phyloP scores from a whole-genome alignment of 2,329 filamentous ascomycete species.

The Westerdykella aurantiaca region DNA sequence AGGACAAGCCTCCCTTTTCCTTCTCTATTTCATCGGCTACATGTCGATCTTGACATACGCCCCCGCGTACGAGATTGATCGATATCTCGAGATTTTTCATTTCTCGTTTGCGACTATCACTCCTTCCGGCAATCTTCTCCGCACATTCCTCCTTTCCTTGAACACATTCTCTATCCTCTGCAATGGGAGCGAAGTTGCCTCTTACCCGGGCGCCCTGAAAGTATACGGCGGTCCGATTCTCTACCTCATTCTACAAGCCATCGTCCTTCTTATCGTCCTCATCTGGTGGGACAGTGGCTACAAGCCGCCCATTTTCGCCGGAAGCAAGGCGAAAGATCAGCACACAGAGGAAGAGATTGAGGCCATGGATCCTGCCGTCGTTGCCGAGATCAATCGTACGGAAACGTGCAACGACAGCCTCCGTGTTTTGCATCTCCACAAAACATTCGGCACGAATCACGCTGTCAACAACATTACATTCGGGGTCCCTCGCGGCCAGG shows the following conservation, averaged over 20 bases:
- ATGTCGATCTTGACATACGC: constrained; percentile 66
- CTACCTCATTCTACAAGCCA: constrained; percentile 69
- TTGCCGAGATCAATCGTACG: constrained; percentile 59
- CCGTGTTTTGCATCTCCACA: constrained; percentile 73
- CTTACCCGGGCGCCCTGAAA: constrained; percentile 63
- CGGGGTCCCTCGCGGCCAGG: constrained; percentile 69
- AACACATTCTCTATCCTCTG: constrained; percentile 83
- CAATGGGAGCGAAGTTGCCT: constrained; percentile 53
- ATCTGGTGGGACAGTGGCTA: constrained; percentile 75
- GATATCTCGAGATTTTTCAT: constrained; percentile 61
- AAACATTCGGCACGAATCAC: constrained; percentile 64
- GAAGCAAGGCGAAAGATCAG: constrained; percentile 25
- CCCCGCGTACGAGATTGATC: constrained; percentile 63
- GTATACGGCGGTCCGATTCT: constrained; percentile 80
- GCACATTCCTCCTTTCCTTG: constrained; percentile 68
- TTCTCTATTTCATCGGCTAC: constrained; percentile 44
- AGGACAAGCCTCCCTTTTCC: constrained; percentile 56
- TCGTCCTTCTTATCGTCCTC: constrained; percentile 65
- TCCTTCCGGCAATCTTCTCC: constrained; percentile 69
- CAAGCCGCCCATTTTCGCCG: constrained; percentile 49
- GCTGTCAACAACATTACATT: constrained; percentile 90
- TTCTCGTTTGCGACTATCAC: constrained; percentile 69
- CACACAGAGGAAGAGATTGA: constrained; percentile 42
- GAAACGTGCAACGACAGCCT: constrained; percentile 61
- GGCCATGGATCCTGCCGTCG: constrained; percentile 52